Evolutionary conservation across 805 yeast genomes (phyloP), one percentile per base, ranked within the genome.

Genomic region (Cyberlindnera sargentensis): DNA sequence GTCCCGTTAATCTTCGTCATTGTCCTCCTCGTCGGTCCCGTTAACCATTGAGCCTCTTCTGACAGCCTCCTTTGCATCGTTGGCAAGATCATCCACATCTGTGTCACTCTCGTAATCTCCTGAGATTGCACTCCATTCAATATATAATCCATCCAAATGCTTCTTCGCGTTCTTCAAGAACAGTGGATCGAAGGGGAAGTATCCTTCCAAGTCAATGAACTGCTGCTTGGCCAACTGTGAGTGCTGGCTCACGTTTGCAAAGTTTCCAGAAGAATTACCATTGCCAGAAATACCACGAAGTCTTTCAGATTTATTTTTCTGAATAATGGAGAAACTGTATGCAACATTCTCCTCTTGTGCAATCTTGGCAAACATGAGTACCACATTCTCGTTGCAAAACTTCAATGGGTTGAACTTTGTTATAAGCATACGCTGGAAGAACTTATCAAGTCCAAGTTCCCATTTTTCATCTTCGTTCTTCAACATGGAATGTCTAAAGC

Each of bases 161-260:
- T 65, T 61, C 53, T 80, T 78, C 39, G 86, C 75, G 8, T 64
- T 64, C 37, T 81, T 83, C 49, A 91, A 72, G 40, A 84, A 77
- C 48, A 93, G 64, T 1, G 99, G 99, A 67, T 91, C 98, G 61
- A 86, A 91, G 9, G 99, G 99, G 64, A 91, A 91, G 61, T 88
- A 91, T n/a, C 93, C 89, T 61, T 90, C 96, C 41, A 91, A 70
- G 56, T 88, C 95, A 51, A 85, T 73, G 57, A 86, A 88, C 57
- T 89, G 96, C 58, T 85, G 90, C 56, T 81, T 81, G 43, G 78
- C 77, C 29, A 72, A 72, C 51, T 76, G 70, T 42, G 73, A 71
- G 52, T 65, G 61, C 8, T 59, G 46, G 6, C 61, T 52, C 30
- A 57, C 47, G 28, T 56, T 66, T 59, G 30, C 56, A 57, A 39